These are phyloP conservation scores for Epichloe sp. DNA, from an alignment of 2,329 filamentous ascomycete species.

Conservation along the genomic window DNA sequence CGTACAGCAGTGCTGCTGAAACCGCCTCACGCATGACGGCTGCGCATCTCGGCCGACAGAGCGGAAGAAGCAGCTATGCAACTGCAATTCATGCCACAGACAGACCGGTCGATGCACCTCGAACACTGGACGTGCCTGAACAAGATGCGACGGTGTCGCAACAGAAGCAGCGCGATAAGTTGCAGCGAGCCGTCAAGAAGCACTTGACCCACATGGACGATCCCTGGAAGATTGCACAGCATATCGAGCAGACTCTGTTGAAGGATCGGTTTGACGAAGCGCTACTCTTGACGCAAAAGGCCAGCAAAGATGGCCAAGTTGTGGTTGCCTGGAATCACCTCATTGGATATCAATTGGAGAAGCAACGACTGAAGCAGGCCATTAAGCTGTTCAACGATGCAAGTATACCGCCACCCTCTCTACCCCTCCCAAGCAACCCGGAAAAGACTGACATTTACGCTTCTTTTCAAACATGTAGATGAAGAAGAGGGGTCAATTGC, in stretches of 20 bases:
- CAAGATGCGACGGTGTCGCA: constrained; percentile 5
- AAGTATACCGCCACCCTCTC: constrained; percentile 11
- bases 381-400: constrained; percentile 85
- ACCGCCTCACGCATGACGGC: neutral
- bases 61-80: constrained; percentile 7
- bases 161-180: constrained; percentile 14
- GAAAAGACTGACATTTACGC: neutral
- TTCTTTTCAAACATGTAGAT: constrained; percentile 41
- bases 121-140: constrained; percentile 10
- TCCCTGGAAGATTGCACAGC: constrained; percentile 57
- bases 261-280: constrained; percentile 54
- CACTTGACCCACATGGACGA: constrained; percentile 55
- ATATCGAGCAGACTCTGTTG: constrained; percentile 47
- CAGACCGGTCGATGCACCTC: constrained; percentile 11
- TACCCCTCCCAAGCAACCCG: neutral
- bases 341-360: constrained; percentile 55
- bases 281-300: constrained; percentile 50
- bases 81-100: constrained; percentile 3
- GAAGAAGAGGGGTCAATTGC: constrained; percentile 80
- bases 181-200: constrained; percentile 30
- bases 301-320: constrained; percentile 51
- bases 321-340: constrained; percentile 81
- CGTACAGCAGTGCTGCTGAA: neutral
- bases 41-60: constrained; percentile 5
- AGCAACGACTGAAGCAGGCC: constrained; percentile 47